Base-by-base conservation (phyloP, 768 basidiomycete genomes). In the Leccinum uliginosum region DNA sequence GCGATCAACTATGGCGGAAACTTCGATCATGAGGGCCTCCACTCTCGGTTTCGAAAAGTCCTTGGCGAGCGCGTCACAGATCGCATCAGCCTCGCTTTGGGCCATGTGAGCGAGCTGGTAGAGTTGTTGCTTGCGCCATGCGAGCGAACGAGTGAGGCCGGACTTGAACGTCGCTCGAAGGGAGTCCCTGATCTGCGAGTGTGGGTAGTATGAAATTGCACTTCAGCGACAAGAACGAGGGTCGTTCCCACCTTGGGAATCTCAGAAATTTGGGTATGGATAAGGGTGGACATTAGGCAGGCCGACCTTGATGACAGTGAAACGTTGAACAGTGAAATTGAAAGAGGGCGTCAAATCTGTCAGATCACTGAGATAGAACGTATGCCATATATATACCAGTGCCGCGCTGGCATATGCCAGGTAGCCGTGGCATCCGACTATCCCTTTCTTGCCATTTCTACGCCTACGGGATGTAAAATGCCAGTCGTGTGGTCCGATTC, bases 91-190 rank as follows among this genome's bases (percentile, higher is more conserved):
- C 68, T 91, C 85, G n/a, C 87, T 83, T 61, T 87, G 81, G 23
- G 78, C 69, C 71, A 88, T 71, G 23, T 76, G 80, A 24, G 81
- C 84, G 30, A 90, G 76, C 60, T 85, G 83, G 45, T 76, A 73
- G 44, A 91, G 76, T 60, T 91, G 89, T 47, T 80, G 76, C 53
- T 80, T 79, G 15, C 89, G 80, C 78, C 81, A 90, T 57, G 71
- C 69, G 38, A 89, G 62, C 3, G 82, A 71, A n/a, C 74, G 76
- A 0, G 83, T 79, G 38, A 73, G 61, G 3, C 83, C 81, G 0
- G 75, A 61, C n/a, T 68, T 68, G 71, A 87, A 89, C 6, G 80
- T 80, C 32, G 70, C 65, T 6, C 68, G 71, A 6, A 88, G 65
- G 1, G 62, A 35, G 11, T 69, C 70, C 59, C 74, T 67, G 56